phyloP scores from a whole-genome alignment of 2,329 filamentous ascomycete species.

The Thelonectria olida region DNA sequence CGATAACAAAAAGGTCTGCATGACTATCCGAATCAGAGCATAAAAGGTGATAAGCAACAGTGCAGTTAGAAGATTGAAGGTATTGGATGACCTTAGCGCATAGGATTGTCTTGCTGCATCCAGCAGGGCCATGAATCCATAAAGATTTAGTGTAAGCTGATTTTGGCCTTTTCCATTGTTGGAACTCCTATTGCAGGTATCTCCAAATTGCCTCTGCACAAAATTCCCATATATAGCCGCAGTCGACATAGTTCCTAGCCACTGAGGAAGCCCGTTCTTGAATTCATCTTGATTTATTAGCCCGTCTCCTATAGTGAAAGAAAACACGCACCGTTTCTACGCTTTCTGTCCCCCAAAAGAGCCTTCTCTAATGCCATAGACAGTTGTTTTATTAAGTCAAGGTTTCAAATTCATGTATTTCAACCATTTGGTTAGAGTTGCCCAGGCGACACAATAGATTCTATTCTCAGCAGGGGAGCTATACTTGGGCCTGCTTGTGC shows the following conservation, averaged over 20 bases:
- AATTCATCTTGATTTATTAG: constrained; percentile 1
- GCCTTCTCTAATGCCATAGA: neutral
- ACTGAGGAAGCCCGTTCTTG: constrained; percentile 24
- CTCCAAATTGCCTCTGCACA: constrained; percentile 25
- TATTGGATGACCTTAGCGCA: constrained; percentile 42
- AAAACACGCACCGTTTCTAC: neutral
- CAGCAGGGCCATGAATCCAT: constrained; percentile 43
- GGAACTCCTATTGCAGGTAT: constrained; percentile 41
- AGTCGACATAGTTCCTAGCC: constrained; percentile 19
- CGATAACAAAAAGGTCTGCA: constrained; percentile 36
- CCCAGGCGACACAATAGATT: neutral
- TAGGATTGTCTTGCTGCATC: constrained; percentile 46
- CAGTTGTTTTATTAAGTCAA: neutral
- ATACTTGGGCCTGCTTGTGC: neutral
- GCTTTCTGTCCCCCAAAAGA: neutral
- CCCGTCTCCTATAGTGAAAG: neutral
- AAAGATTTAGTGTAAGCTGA: constrained; percentile 28
- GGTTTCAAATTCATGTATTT: neutral
- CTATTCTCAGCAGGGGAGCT: neutral
- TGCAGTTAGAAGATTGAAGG: constrained; percentile 17
- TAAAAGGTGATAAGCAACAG: constrained; percentile 42
- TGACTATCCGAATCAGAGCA: constrained; percentile 38
- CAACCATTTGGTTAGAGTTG: neutral
- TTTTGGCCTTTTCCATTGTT: constrained; percentile 30
- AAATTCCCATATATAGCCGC: constrained; percentile 33